phyloP scores from a whole-genome alignment of 345 rosid species.

The Eucalyptus erythrocorys region DNA sequence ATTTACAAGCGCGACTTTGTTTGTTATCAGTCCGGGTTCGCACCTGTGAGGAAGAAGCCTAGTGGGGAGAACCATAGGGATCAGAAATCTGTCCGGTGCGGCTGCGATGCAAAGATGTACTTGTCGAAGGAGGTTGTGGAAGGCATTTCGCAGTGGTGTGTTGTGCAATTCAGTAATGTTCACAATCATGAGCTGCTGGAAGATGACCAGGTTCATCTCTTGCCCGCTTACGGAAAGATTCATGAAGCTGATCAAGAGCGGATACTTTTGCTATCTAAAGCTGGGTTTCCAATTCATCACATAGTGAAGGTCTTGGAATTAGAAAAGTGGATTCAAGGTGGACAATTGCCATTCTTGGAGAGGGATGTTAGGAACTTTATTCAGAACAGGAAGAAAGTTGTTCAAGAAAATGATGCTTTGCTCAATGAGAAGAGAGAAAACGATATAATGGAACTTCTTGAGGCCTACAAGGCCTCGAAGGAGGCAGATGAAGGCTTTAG shows the following conservation, averaged over 20 bases:
- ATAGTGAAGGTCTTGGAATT: slow-evolving; percentile 77
- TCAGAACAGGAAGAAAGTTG: slow-evolving; percentile 65
- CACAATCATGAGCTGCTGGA: slow-evolving; percentile 91
- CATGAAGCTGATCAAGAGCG: slow-evolving; percentile 82
- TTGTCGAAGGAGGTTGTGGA: slow-evolving; percentile 60
- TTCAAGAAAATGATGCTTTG: slow-evolving; percentile 80
- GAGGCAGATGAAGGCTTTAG: slow-evolving; percentile 60
- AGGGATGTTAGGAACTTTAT: slow-evolving; percentile 92
- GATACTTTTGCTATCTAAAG: slow-evolving; percentile 77
- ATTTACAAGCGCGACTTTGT: slow-evolving; percentile 81
- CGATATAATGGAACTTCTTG: slow-evolving; percentile 59
- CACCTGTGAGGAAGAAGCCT: slow-evolving; percentile 77
- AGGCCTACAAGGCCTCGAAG: slow-evolving; percentile 33
- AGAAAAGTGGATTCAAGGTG: slow-evolving; percentile 79
- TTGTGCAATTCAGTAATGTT: slow-evolving; percentile 87
- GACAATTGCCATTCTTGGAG: slow-evolving; percentile 80
- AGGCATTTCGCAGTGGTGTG: slow-evolving; percentile 65
- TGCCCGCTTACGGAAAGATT: slow-evolving; percentile 90
- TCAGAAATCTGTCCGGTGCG: slow-evolving; percentile 76
- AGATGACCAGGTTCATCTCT: slow-evolving; percentile 84
- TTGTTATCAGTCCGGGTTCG: slow-evolving; percentile 76
- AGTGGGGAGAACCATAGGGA: slow-evolving; percentile 86
- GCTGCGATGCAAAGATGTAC: slow-evolving; percentile 87
- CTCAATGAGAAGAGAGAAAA: slow-evolving; percentile 68
- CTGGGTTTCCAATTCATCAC: slow-evolving; percentile 76